A percentile compares a stretch with the other conserved stretches of the same genome.
Conservation (phyloP, 441 rosid species). For the Pelargonium cotyledonis region DNA sequence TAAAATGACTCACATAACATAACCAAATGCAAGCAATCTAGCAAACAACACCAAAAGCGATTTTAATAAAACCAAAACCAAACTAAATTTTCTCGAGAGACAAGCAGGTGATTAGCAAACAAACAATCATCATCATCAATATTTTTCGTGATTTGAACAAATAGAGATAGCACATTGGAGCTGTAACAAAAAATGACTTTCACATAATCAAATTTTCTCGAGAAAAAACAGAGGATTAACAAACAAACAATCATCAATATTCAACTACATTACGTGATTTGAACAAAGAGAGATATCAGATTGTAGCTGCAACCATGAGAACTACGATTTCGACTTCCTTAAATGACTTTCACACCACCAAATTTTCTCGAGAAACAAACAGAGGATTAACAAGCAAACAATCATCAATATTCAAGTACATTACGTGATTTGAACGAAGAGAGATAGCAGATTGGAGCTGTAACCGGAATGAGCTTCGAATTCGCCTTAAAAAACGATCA, state of each 20-base stretch:
- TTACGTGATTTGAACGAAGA: not conserved
- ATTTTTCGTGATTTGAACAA: not conserved
- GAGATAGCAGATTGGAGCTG: conserved; percentile 7
- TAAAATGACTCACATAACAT: no score
- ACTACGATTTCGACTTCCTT: not conserved
- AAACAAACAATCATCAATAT: not conserved
- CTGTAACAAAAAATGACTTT: no score
- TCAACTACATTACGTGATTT: no score
- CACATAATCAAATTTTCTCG: not conserved
- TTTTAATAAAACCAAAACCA: not conserved
- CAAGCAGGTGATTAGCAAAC: not conserved
- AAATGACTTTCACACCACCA: not conserved
- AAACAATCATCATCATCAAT: not conserved
- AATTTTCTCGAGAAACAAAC: not conserved
- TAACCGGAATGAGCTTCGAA: not conserved
- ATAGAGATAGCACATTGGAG: not conserved
- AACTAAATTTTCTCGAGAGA: not conserved
- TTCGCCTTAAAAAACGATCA: not conserved
- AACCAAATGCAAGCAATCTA: not conserved
- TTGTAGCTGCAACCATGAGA: no score
- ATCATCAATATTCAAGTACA: not conserved
- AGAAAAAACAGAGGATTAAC: not conserved
- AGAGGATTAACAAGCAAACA: no score
- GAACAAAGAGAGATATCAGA: no score
- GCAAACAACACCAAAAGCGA: not conserved